Evolutionary conservation across 2,329 filamentous ascomycete genomes (phyloP).

Genomic region (Chrysoporthe cubensis): DNA sequence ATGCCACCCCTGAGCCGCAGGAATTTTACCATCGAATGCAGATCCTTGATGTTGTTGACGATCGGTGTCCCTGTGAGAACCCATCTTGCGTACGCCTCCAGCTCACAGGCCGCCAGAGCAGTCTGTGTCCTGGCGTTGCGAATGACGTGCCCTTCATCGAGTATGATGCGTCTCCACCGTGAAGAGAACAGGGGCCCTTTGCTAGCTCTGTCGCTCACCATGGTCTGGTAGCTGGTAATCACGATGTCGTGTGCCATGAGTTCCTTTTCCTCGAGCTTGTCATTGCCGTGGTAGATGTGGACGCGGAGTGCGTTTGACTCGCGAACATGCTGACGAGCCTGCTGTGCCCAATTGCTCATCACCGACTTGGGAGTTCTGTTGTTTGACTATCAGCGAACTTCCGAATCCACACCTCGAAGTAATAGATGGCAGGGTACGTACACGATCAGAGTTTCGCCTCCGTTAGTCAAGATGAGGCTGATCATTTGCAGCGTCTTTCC

Average conservation of each 20-base stretch:
- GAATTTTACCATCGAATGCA: slow-evolving; percentile 81
- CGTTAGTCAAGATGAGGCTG: slow-evolving; percentile 68
- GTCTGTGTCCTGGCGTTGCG: slow-evolving; percentile 76
- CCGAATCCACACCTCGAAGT: too few species aligned
- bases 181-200: slow-evolving; percentile 51
- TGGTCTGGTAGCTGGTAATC: slow-evolving; percentile 81
- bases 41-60: slow-evolving; percentile 79
- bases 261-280: slow-evolving; percentile 59
- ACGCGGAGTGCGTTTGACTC: slow-evolving; percentile 65
- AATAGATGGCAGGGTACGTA: slow-evolving; percentile 51
- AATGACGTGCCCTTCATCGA: slow-evolving; percentile 84
- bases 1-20: slow-evolving; percentile 76
- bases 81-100: slow-evolving; percentile 77
- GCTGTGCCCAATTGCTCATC: slow-evolving; percentile 78
- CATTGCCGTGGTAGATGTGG: slow-evolving; percentile 73
- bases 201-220: slow-evolving; percentile 62
- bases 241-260: slow-evolving; percentile 74
- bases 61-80: slow-evolving; percentile 81
- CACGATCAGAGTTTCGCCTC: slow-evolving; percentile 75
- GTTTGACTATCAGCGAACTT: neutral
- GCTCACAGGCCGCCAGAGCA: slow-evolving; percentile 67
- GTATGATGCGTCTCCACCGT: slow-evolving; percentile 76
- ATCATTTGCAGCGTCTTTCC: slow-evolving; percentile 90
- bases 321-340: slow-evolving; percentile 74
- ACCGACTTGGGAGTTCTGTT: slow-evolving; percentile 14